Conservation (phyloP, 2,329 filamentous ascomycete genomes). For the Trichoderma sp. region DNA sequence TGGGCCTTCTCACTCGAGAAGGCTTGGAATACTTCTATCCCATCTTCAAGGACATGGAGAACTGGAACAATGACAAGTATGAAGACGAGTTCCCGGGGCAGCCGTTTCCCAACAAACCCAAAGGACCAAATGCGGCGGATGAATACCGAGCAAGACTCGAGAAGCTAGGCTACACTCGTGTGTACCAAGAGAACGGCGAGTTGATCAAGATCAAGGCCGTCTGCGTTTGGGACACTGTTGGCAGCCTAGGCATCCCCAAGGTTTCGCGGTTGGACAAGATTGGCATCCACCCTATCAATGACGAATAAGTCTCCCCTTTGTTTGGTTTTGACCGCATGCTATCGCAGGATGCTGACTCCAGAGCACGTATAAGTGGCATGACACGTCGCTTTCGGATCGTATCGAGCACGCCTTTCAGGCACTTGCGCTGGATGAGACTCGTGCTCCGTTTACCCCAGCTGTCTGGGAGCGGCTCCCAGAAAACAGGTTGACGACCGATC, state of each 20-base stretch:
- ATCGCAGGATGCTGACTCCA: conserved; percentile 37
- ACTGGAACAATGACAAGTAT: conserved; percentile 52
- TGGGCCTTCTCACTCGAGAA: conserved; percentile 56
- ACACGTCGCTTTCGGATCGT: conserved; percentile 54
- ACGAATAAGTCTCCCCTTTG: conserved; percentile 48
- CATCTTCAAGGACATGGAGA: conserved; percentile 60
- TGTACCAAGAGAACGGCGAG: conserved; percentile 44
- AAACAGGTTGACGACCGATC: conserved; percentile 46
- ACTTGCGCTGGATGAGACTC: conserved; percentile 59
- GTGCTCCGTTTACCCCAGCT: conserved; percentile 57
- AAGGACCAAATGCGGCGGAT: conserved; percentile 45
- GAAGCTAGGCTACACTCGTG: conserved; percentile 48
- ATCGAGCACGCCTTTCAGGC: conserved; percentile 63
- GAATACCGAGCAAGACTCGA: conserved; percentile 51
- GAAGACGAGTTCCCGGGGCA: conserved; percentile 50
- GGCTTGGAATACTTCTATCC: conserved; percentile 58
- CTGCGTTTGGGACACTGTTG: conserved; percentile 53
- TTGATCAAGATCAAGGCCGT: conserved; percentile 50
- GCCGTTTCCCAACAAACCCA: conserved; percentile 54
- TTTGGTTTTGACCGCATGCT: neutral
- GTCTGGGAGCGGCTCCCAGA: conserved; percentile 53
- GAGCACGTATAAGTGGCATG: conserved; percentile 54
- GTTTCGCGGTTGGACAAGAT: conserved; percentile 50
- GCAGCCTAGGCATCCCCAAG: conserved; percentile 50
- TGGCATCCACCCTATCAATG: conserved; percentile 47